Conservation (phyloP, 768 basidiomycete species). For the Sarcodon sp. region DNA sequence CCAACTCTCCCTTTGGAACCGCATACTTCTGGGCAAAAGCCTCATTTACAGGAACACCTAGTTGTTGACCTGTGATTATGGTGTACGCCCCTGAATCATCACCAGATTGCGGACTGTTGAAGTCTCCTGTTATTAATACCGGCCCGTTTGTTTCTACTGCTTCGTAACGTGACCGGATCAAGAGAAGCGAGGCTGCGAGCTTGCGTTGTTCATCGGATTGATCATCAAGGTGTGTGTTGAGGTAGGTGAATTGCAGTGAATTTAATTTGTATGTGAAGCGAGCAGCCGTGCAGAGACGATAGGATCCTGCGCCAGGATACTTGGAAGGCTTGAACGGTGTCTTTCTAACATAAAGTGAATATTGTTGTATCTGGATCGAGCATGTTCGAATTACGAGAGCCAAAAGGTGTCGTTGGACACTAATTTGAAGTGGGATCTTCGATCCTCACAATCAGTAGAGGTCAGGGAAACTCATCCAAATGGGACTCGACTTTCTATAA, state of each 20-base stretch:
- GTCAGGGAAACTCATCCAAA: not conserved
- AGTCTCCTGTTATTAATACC: constrained; percentile 40
- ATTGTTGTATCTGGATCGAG: not conserved
- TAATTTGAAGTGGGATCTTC: constrained; percentile 21
- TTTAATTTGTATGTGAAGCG: constrained; percentile 19
- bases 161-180: constrained; percentile 36
- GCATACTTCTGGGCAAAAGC: constrained; percentile 31
- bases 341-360: constrained; percentile 15
- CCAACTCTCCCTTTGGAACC: constrained; percentile 13
- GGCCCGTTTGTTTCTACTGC: constrained; percentile 24
- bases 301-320: constrained; percentile 37
- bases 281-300: constrained; percentile 34
- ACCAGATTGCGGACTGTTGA: constrained; percentile 37
- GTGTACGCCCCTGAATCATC: constrained; percentile 35
- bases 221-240: constrained; percentile 46
- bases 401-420: constrained; percentile 37
- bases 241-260: constrained; percentile 21
- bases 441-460: not conserved
- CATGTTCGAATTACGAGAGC: constrained; percentile 29
- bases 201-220: constrained; percentile 37
- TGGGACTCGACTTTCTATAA: constrained; percentile 28
- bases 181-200: constrained; percentile 37
- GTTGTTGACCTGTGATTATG: constrained; percentile 29
- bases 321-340: constrained; percentile 35
- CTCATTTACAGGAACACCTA: constrained; percentile 26